Base-by-base conservation (phyloP, 2,329 filamentous ascomycete genomes). In the Coniosporium tulheliwenetii region DNA sequence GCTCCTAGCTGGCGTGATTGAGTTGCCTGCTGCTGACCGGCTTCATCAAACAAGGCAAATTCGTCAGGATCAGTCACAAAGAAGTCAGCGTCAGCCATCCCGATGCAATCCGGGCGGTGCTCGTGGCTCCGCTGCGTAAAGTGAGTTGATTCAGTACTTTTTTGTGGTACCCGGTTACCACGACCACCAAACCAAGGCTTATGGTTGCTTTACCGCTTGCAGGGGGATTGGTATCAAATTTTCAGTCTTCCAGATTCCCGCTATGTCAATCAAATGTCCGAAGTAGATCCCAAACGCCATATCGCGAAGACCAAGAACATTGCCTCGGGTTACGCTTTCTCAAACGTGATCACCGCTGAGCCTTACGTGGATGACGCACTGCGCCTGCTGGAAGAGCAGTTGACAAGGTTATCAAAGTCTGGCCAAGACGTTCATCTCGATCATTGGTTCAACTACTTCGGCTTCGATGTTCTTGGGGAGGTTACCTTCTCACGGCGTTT, bases 11-110 rank as follows among this genome's bases (percentile, higher is more conserved):
- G 52, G 48, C 35, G 46, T 57, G 12, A 47, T 51, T 13, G 49
- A 55, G 34, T 41, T 49, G 16, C 36, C 45, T 8, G 51, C 51
- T 7, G 19, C 19, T 26, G 19, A 26, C 19, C 19, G 19, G 19
- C 19, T 26, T 26, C 19, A 26, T 26, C 19, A 26, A 26, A 3
- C 19, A 36, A 59, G 56, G 58, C 2, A 47, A 55, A 30, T 67
- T 67, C 46, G 59, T 68, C 29, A 62, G 65, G 16, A 52, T 57
- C 40, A 54, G 53, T 30, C 47, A 43, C 7, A 57, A 58, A 19
- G 58, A 58, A 35, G 53, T 68, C 44, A 65, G 60, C 42, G 55
- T 68, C 33, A 55, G 55, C 39, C 59, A 68, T 44, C 59, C 62
- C 1, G 57, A 64, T 43, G 65, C 56, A 10, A 51, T 65, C 14